A percentile compares a stretch with the other conserved stretches of the same genome.
Evolutionary conservation across 805 yeast genomes (phyloP).

Genomic region (Metschnikowia gelsemii): DNA sequence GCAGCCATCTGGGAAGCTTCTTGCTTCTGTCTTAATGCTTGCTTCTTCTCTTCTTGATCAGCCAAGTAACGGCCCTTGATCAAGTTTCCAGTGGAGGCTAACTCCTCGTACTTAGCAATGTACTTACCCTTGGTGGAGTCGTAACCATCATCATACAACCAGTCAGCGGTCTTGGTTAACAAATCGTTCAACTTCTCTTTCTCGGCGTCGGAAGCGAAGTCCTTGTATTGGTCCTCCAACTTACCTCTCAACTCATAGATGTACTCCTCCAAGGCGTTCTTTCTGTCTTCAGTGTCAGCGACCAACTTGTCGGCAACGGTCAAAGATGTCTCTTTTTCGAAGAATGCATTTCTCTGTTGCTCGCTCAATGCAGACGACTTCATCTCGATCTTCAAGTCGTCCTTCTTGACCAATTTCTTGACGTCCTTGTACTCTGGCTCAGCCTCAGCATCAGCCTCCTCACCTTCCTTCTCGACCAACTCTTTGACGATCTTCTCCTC

Average conservation of each 20-base stretch:
- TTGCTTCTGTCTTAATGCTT: constrained; percentile 79
- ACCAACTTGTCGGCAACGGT: constrained; percentile 91
- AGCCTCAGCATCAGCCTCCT: constrained; percentile 56
- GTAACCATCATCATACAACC: constrained; percentile 97
- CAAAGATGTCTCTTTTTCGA: constrained; percentile 84
- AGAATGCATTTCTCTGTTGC: constrained; percentile 52
- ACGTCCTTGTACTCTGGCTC: constrained; percentile 88
- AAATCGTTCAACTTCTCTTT: constrained; percentile 71
- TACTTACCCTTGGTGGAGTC: constrained; percentile 95
- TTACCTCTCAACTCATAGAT: constrained; percentile 96
- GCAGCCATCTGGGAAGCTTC: constrained; percentile 84
- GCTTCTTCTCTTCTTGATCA: constrained; percentile 93
- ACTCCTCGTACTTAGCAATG: constrained; percentile 96
- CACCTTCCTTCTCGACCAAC: constrained; percentile 67
- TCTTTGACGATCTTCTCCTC: constrained; percentile 90
- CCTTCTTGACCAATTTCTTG: constrained; percentile 91
- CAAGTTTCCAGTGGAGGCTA: constrained; percentile 90
- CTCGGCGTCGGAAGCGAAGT: constrained; percentile 88
- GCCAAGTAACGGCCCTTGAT: constrained; percentile 93
- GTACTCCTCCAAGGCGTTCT: constrained; percentile 97
- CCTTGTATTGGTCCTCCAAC: constrained; percentile 85
- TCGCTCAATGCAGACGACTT: constrained; percentile 62
- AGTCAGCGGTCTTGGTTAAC: constrained; percentile 88
- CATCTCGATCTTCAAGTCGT: constrained; percentile 63
- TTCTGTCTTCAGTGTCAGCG: constrained; percentile 97